Percentiles rank a stretch among this genome's conserved stretches.
phyloP scores from a whole-genome alignment of 2,329 filamentous ascomycete species.

The Penicillium corylophilum region DNA sequence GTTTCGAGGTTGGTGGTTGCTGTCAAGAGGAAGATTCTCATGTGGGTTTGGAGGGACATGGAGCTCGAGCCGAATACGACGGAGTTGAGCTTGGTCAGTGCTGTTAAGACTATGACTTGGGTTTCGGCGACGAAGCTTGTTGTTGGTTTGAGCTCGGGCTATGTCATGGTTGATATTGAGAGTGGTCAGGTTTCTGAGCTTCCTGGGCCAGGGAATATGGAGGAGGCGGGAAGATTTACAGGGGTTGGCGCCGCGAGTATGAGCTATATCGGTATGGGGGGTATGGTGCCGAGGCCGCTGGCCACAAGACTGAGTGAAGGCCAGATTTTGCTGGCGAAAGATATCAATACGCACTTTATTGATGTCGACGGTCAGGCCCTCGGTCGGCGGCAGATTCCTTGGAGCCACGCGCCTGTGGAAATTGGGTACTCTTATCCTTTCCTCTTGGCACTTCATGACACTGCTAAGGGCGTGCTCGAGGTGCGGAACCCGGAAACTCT shows the following conservation, averaged over 20 bases:
- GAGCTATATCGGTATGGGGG: constrained; percentile 94
- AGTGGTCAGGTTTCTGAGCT: constrained; percentile 75
- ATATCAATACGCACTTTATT: constrained; percentile 93
- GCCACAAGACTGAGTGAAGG: constrained; percentile 78
- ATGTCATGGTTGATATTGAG: constrained; percentile 82
- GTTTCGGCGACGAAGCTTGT: constrained; percentile 81
- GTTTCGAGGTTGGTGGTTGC: constrained; percentile 89
- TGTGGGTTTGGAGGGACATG: constrained; percentile 97
- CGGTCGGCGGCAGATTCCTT: constrained; percentile 86
- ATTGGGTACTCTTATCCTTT: constrained; percentile 98
- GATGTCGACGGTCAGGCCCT: constrained; percentile 77
- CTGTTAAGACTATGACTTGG: constrained; percentile 89
- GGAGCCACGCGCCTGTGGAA: constrained; percentile 81
- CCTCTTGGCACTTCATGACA: constrained; percentile 79
- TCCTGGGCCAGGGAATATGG: constrained; percentile 70
- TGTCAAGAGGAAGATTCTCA: constrained; percentile 81
- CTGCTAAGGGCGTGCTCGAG: constrained; percentile 80
- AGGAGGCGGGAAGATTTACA: constrained; percentile 73
- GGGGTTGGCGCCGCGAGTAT: constrained; percentile 82
- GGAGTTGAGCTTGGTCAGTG: constrained; percentile 77
- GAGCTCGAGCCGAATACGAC: constrained; percentile 71
- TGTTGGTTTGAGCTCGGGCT: constrained; percentile 87
- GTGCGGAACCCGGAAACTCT: constrained; percentile 90
- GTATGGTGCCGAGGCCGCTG: constrained; percentile 86
- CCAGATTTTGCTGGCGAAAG: constrained; percentile 90